A percentile compares a stretch with the other conserved stretches of the same genome.
Conservation (phyloP, 208 protist genomes). For the Trypanosoma lewisi region DNA sequence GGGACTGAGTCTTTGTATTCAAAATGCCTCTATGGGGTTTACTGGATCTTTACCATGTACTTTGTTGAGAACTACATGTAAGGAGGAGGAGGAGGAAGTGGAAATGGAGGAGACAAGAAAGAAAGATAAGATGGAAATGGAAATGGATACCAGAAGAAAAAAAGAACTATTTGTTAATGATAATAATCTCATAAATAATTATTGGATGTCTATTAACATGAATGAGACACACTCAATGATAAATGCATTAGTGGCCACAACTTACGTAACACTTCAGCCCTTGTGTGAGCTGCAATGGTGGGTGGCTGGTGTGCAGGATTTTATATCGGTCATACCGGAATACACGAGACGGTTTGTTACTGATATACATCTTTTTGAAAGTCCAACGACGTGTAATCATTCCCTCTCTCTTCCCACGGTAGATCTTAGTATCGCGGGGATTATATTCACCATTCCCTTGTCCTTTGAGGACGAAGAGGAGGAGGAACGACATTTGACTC, state of each 20-base stretch:
- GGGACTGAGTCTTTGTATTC: slow-evolving; percentile 44
- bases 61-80: slow-evolving; percentile 39
- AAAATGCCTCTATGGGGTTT: slow-evolving; percentile 36
- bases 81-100: slow-evolving; percentile 3
- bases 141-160: too few relatives aligned
- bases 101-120: too few relatives aligned
- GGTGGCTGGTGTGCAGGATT: slow-evolving; percentile 26
- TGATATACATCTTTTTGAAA: neutral
- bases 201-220: slow-evolving; percentile 55
- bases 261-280: slow-evolving; percentile 44
- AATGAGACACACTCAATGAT: slow-evolving; percentile 51
- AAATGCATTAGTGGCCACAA: slow-evolving; percentile 34
- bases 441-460: slow-evolving; percentile 12
- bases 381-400: neutral
- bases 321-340: slow-evolving; percentile 3
- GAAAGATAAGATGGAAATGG: too few relatives aligned
- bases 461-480: neutral
- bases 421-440: slow-evolving; percentile 5
- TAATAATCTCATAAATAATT: neutral
- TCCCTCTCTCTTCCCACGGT: neutral
- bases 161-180: too few relatives aligned
- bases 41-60: slow-evolving; percentile 45
- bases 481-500: neutral
- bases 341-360: neutral
- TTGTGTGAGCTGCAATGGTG: slow-evolving; percentile 73